Percentiles rank a stretch among this genome's conserved stretches.
Evolutionary conservation across 2,329 filamentous ascomycete genomes (phyloP).

Genomic region (Stagonosporopsis vannaccii): DNA sequence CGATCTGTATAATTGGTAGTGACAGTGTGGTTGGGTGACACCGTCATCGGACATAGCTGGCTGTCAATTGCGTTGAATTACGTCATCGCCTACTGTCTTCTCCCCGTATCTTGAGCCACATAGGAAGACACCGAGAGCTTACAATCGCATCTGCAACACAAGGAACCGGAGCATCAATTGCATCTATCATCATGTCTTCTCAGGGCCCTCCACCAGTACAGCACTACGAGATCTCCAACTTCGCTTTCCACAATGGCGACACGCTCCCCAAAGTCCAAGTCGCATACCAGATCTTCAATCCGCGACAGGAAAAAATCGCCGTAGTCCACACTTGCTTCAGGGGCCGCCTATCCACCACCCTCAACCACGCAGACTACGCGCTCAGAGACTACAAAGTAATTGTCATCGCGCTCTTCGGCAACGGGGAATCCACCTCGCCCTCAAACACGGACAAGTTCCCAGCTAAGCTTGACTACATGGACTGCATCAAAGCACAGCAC

Average conservation of each 20-base stretch:
- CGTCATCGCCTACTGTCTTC: slow-evolving; percentile 6
- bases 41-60: slow-evolving; percentile 6
- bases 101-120: not conserved
- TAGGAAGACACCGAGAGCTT: not conserved
- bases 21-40: not conserved
- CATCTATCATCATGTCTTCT: slow-evolving; percentile 17
- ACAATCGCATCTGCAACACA: not conserved
- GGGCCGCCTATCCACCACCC: slow-evolving; percentile 59
- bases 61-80: not conserved
- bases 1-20: not conserved
- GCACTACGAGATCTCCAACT: slow-evolving; percentile 26
- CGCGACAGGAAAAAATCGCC: slow-evolving; percentile 30
- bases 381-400: slow-evolving; percentile 60
- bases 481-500: slow-evolving; percentile 62
- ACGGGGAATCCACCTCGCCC: slow-evolving; percentile 62
- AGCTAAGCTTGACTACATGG: slow-evolving; percentile 53
- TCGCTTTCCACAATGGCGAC: slow-evolving; percentile 29
- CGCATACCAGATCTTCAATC: slow-evolving; percentile 37
- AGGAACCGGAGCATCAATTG: not conserved
- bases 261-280: slow-evolving; percentile 23
- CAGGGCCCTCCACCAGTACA: slow-evolving; percentile 20
- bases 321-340: slow-evolving; percentile 64
- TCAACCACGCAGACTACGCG: slow-evolving; percentile 55
- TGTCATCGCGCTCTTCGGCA: slow-evolving; percentile 60
- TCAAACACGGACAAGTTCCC: slow-evolving; percentile 60